A percentile compares a stretch with the other conserved stretches of the same genome.
Evolutionary conservation across 305 asterid genomes (phyloP).

Genomic region (Solanum chacoense): DNA sequence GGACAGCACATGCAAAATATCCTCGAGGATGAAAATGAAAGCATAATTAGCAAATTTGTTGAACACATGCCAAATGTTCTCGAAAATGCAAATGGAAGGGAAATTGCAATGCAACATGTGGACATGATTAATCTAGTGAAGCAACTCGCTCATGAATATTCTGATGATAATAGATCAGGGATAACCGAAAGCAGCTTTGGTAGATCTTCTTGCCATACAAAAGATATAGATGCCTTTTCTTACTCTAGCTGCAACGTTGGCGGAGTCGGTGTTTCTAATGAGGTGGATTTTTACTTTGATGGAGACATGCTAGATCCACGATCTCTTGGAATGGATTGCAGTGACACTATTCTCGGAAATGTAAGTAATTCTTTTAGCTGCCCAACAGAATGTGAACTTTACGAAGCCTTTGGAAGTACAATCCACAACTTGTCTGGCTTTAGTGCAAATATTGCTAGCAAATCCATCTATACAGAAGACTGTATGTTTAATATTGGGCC

Average conservation of each 20-base stretch:
- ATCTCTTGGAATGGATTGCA: slow-evolving; percentile 11
- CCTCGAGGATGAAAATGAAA: slow-evolving; percentile 7
- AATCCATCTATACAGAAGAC: slow-evolving; percentile 15
- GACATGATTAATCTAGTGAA: slow-evolving; percentile 21
- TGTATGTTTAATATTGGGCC: slow-evolving; percentile 10
- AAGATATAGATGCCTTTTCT: slow-evolving; percentile 22
- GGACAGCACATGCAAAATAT: not conserved
- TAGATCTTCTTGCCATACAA: slow-evolving; percentile 21
- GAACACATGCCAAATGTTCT: slow-evolving; percentile 8
- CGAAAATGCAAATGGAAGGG: slow-evolving; percentile 20
- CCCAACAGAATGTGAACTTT: slow-evolving; percentile 34
- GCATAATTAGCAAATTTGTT: slow-evolving; percentile 16
- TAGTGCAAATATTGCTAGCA: slow-evolving; percentile 15
- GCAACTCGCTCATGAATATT: slow-evolving; percentile 17
- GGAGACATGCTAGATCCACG: slow-evolving; percentile 18
- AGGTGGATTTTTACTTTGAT: slow-evolving; percentile 20
- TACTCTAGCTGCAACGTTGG: slow-evolving; percentile 9
- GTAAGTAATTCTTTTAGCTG: slow-evolving; percentile 24
- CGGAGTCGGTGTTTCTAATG: slow-evolving; percentile 14
- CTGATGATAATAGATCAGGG: slow-evolving; percentile 23
- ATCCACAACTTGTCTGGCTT: slow-evolving; percentile 14
- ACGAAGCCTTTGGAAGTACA: slow-evolving; percentile 32
- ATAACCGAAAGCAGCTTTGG: slow-evolving; percentile 14
- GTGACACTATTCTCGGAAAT: slow-evolving; percentile 14
- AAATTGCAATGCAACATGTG: slow-evolving; percentile 15